Evolutionary conservation across 768 basidiomycete species (phyloP), one percentile per base, ranked within the genome.

Genomic region (Rhizopogon rudus): DNA sequence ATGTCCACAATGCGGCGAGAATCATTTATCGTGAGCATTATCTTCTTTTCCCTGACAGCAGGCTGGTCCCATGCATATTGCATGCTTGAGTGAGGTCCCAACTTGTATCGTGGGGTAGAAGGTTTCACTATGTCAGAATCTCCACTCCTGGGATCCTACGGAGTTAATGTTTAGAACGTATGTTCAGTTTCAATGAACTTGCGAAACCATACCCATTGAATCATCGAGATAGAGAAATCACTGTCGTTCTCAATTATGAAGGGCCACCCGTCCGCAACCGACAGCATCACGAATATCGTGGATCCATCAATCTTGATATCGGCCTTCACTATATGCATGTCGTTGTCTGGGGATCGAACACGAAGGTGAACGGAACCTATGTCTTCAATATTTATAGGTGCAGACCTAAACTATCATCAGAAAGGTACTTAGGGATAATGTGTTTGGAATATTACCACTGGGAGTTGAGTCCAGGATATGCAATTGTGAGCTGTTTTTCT

Each of bases 61-160:
- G 97, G 97, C 56, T 79, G 83, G 65, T 99, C 97, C 96, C 96
- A 99, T 5, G 94, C 89, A 66, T 98, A 99, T 33, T 81, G 73
- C 44, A 80, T 67, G 14, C 73, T 77, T 3, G 80, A 73, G 40
- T 79, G 81, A 9, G 83, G 77, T 5, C 71, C 64, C 3, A 95
- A 67, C n/a, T 72, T 75, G 69, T 94, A 93, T 12, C 70, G 66
- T 20, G 70, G 61, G 9, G 60, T 53, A 40, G 46, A 60, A 22
- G 78, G 63, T 63, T 81, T 80, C 37, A 67, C 66, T n/a, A 69
- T 58, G 14, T 60, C 43, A 31, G 57, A 57, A 29, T 74, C 71
- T 39, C 76, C 77, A 20, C 71, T 73, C 52, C 70, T 71, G 29
- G 70, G 70, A 61, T 82, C 81, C 78, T 81, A 63, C 20, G 20